These are phyloP conservation scores for Mortierella polycephala DNA, from an alignment of 371 early-diverging fungal species.

Conservation along the genomic window DNA sequence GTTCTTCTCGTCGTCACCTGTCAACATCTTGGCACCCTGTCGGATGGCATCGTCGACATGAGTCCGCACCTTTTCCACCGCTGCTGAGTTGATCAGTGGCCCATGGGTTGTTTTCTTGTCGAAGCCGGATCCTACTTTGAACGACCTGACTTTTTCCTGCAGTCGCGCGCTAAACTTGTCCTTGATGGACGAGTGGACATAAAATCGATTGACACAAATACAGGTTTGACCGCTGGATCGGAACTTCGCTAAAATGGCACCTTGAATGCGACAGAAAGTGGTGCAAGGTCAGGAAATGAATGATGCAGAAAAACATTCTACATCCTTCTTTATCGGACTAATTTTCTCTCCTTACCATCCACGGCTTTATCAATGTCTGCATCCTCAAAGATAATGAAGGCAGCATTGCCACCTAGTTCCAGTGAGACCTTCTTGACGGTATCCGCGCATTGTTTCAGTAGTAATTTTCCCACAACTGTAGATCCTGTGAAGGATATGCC, in stretches of 20 bases:
- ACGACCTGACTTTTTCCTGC: constrained; percentile 63
- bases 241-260: constrained; percentile 80
- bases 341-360: constrained; percentile 44
- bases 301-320: not conserved
- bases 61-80: constrained; percentile 73
- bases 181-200: constrained; percentile 81
- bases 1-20: constrained; percentile 58
- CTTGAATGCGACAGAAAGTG: constrained; percentile 1
- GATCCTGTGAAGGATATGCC: constrained; percentile 90
- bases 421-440: constrained; percentile 84
- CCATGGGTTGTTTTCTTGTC: constrained; percentile 73
- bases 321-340: not conserved
- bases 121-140: constrained; percentile 84
- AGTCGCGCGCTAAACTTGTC: constrained; percentile 72
- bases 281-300: not conserved
- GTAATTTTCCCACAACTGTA: constrained; percentile 77
- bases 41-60: constrained; percentile 78
- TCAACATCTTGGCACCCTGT: constrained; percentile 74
- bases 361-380: constrained; percentile 68
- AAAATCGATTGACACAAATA: constrained; percentile 88
- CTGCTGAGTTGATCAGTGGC: constrained; percentile 80
- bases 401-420: constrained; percentile 90
- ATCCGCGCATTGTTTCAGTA: constrained; percentile 76
- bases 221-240: constrained; percentile 91
- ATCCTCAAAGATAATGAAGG: constrained; percentile 91